Percentiles rank a stretch among this genome's conserved stretches.
phyloP scores from a whole-genome alignment of 2,329 filamentous ascomycete species.

The Pleomassaria siparia region DNA sequence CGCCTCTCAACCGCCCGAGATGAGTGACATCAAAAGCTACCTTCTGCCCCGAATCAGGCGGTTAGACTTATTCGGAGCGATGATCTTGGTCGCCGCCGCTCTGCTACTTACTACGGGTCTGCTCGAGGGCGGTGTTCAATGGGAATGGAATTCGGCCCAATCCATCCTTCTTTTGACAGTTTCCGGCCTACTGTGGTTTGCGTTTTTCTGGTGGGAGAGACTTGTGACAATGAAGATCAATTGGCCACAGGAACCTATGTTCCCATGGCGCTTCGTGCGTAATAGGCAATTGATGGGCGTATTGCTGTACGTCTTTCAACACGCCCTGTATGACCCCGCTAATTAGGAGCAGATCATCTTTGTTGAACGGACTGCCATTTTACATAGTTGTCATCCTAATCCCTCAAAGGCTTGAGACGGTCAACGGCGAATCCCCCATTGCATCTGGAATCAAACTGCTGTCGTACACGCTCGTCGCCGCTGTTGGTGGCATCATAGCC shows the following conservation, averaged over 20 bases:
- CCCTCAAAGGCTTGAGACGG: conserved; percentile 3
- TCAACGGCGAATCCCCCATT: not conserved
- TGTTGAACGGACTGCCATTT: conserved; percentile 3
- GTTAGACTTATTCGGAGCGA: conserved; percentile 3
- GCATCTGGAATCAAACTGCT: conserved; percentile 3
- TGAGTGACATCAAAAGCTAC: too few species aligned
- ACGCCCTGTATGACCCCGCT: too few species aligned
- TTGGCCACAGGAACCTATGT: conserved; percentile 5
- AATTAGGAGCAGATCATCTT: too few species aligned
- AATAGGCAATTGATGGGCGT: conserved; percentile 10
- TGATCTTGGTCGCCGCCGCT: conserved; percentile 1
- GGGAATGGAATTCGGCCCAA: not conserved
- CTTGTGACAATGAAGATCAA: conserved; percentile 4
- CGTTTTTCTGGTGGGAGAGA: conserved; percentile 9
- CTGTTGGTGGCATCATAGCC: not conserved
- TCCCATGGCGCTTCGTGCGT: conserved; percentile 8
- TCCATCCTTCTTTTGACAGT: conserved; percentile 1
- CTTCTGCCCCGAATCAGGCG: conserved; percentile 1
- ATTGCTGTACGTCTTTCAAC: conserved; percentile 11
- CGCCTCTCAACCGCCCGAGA: not conserved
- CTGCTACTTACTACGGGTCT: conserved; percentile 2
- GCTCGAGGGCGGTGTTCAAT: not conserved
- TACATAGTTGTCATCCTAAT: conserved; percentile 1
- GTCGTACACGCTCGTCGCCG: conserved; percentile 2
- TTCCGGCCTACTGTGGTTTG: not conserved